Conservation (phyloP, 805 yeast genomes). For the Suhomyces prunicola region DNA sequence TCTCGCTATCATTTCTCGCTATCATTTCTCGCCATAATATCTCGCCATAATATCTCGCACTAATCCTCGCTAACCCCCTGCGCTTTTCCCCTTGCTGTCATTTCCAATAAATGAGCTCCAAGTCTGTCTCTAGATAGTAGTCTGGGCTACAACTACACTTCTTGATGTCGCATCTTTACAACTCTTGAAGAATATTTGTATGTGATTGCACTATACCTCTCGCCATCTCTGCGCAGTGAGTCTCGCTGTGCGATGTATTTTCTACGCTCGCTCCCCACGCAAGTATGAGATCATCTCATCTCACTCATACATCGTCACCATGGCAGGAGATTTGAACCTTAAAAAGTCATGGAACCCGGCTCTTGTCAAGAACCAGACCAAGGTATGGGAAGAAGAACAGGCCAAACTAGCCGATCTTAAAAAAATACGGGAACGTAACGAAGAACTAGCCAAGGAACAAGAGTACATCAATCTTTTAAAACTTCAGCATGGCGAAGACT, state of each 20-base stretch:
- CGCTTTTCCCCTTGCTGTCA: neutral
- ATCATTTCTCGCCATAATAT: neutral
- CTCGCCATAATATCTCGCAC: neutral
- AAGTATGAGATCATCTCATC: neutral
- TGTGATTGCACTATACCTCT: neutral
- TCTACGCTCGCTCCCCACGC: neutral
- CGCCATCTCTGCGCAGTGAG: neutral
- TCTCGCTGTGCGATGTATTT: neutral
- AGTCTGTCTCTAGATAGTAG: neutral
- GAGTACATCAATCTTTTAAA: conserved; percentile 55
- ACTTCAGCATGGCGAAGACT: conserved; percentile 42
- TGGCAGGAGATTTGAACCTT: conserved; percentile 79
- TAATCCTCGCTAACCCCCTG: neutral
- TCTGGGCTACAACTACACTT: neutral
- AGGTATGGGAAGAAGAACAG: conserved; percentile 81
- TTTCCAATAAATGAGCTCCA: neutral
- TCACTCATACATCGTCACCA: conserved; percentile 9
- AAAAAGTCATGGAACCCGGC: conserved; percentile 98
- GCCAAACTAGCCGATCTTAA: conserved; percentile 68
- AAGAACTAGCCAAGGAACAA: conserved; percentile 60
- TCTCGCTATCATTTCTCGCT: no score
- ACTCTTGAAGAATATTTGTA: no score
- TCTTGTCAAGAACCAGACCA: conserved; percentile 75
- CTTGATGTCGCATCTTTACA: neutral
- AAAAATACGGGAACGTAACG: conserved; percentile 57